Base-by-base conservation (phyloP, 2,329 filamentous ascomycete species). In the Pseudogymnoascus sp. region DNA sequence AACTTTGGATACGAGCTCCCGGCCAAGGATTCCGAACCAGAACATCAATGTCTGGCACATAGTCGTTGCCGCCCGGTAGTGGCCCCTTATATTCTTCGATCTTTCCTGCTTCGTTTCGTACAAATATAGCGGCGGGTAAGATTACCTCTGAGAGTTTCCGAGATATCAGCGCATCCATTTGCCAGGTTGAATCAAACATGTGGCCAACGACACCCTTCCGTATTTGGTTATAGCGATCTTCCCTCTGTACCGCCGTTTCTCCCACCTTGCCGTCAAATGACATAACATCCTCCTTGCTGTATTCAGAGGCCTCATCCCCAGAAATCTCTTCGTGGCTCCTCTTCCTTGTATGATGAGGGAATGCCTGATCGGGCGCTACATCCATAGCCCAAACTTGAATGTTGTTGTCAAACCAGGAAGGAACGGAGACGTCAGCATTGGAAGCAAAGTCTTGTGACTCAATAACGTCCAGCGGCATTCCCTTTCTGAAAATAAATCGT, bases 341-440 rank as follows among this genome's bases (percentile, higher is more conserved):
- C 67, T 80, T 81, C 62, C 77, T 76, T 18, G 72, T 69, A 40
- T 31, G 12, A 4, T 27, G 21, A 59, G 72, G 74, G 29, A 70
- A 69, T 5, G 69, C 64, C 48, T 60, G 62, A 6, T 65, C 62
- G 10, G 61, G 64, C 15, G 72, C 68, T 45, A 89, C 74, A 0
- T 89, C 83, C 70, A 97, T 80, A 52, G 90, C 87, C 93, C 93
- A 97, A 1, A 97, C 88, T 63, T 86, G 85, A 62, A 97, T 84
- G 65, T 87, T 86, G 9, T 84, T 79, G 72, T 97, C 93, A 63
- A 83, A 74, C 82, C 85, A 96, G 59, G 90, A 86, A 0, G 92
- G 89, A 31, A 10, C 27, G 13, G 35, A 39, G 12, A 39, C 58
- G 27, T 59, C 58, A 13, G 33, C 18, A 31, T 4, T 31, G 10